phyloP scores from a whole-genome alignment of 1,284 basidiomycete species.

The Cutaneotrichosporon cavernicola region DNA sequence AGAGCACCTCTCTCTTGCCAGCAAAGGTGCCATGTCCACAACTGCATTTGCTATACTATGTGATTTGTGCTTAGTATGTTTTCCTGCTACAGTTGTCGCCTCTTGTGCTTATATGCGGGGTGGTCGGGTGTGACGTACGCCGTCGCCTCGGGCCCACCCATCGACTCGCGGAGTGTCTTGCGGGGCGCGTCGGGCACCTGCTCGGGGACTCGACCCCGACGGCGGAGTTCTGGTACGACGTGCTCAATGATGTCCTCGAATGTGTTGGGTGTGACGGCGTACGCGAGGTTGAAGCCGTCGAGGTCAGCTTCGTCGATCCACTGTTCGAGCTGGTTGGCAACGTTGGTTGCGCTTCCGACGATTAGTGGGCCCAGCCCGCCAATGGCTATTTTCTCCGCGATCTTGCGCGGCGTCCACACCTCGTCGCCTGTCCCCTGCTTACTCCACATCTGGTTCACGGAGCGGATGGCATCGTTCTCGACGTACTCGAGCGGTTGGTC shows the following conservation, averaged over 20 bases:
- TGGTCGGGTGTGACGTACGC: conserved; percentile 15
- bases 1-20: too few relatives aligned
- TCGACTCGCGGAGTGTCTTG: conserved; percentile 19
- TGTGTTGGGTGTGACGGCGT: conserved; percentile 20
- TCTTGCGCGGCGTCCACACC: conserved; percentile 25
- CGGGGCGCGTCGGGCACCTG: conserved; percentile 10
- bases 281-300: conserved; percentile 27
- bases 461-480: conserved; percentile 26
- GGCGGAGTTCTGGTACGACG: conserved; percentile 22
- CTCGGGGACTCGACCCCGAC: conserved; percentile 13
- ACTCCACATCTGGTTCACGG: conserved; percentile 26
- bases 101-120: conserved; percentile 20
- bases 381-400: conserved; percentile 22
- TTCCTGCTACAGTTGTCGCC: conserved; percentile 4
- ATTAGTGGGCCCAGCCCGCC: conserved; percentile 25
- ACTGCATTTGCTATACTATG: background rate
- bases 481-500: conserved; percentile 26
- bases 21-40: background rate
- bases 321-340: conserved; percentile 21
- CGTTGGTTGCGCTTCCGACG: conserved; percentile 15
- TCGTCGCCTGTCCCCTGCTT: conserved; percentile 19
- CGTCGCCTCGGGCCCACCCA: conserved; percentile 14
- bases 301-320: conserved; percentile 22
- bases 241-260: conserved; percentile 25
- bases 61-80: background rate